These are phyloP conservation scores for Fistulina hepatica DNA, from an alignment of 1,284 basidiomycete species.

Conservation along the genomic window DNA sequence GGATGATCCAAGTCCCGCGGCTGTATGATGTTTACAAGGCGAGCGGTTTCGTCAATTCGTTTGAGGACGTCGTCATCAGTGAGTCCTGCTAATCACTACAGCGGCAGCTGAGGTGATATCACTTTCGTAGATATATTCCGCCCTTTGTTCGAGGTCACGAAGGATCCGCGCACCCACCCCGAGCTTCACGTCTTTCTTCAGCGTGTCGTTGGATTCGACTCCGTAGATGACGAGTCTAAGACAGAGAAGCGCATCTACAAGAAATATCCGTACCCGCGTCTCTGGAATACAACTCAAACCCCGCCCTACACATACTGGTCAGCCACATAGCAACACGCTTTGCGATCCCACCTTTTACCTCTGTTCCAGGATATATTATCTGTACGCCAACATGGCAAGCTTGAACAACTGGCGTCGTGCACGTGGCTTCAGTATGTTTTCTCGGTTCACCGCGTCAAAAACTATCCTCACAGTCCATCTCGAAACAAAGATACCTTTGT, in stretches of 20 bases:
- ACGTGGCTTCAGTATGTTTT: constrained; percentile 80
- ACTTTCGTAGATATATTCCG: constrained; percentile 70
- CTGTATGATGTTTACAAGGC: constrained; percentile 96
- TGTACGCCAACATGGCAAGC: constrained; percentile 94
- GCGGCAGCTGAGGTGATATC: constrained; percentile 7
- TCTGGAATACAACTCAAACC: constrained; percentile 85
- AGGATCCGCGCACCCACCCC: constrained; percentile 82
- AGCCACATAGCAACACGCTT: constrained; percentile 14
- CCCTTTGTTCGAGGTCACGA: constrained; percentile 94
- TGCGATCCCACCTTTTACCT: constrained; percentile 1
- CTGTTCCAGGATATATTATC: constrained; percentile 82
- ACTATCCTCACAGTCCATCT: background rate
- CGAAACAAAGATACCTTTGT: constrained; percentile 77
- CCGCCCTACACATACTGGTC: constrained; percentile 95
- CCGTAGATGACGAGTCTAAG: constrained; percentile 97
- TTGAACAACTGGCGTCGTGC: constrained; percentile 85
- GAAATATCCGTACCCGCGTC: constrained; percentile 89
- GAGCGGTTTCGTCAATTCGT: constrained; percentile 76
- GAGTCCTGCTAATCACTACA: constrained; percentile 23
- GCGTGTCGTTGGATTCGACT: constrained; percentile 93
- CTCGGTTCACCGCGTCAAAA: background rate
- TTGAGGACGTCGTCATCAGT: constrained; percentile 89
- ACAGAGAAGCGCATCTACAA: constrained; percentile 84
- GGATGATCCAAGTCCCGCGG: constrained; percentile 95
- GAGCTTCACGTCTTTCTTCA: constrained; percentile 95